Evolutionary conservation across 2,329 filamentous ascomycete genomes (phyloP).

Genomic region (Myriosclerotinia duriaeana): DNA sequence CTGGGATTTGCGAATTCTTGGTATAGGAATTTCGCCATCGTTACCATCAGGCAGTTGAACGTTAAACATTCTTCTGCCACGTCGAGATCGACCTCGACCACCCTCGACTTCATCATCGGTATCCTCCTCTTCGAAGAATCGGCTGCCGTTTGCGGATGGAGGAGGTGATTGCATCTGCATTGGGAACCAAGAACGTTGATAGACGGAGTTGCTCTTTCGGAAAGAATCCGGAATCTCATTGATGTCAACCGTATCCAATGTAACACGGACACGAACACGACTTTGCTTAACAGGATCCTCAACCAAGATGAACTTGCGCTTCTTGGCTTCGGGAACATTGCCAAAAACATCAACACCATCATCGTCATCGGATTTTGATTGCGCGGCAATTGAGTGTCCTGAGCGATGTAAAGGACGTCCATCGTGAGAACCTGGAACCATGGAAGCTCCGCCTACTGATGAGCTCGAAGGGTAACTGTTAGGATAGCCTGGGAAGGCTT

Average conservation of each 20-base stretch:
- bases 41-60: slow-evolving; percentile 68
- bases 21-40: slow-evolving; percentile 72
- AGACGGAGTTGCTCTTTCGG: slow-evolving; percentile 85
- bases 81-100: slow-evolving; percentile 37
- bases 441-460: slow-evolving; percentile 55
- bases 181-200: slow-evolving; percentile 86
- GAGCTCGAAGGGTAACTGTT: slow-evolving; percentile 61
- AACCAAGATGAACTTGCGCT: slow-evolving; percentile 94
- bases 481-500: slow-evolving; percentile 72
- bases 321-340: slow-evolving; percentile 83
- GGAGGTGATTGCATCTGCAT: slow-evolving; percentile 89
- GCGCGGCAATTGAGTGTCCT: slow-evolving; percentile 44
- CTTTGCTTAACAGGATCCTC: slow-evolving; percentile 82
- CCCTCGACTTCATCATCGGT: slow-evolving; percentile 54
- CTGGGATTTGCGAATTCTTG: slow-evolving; percentile 66
- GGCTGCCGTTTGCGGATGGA: slow-evolving; percentile 69
- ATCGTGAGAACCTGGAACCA: slow-evolving; percentile 55
- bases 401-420: slow-evolving; percentile 50
- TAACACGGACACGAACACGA: slow-evolving; percentile 84
- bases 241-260: slow-evolving; percentile 89
- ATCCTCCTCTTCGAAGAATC: slow-evolving; percentile 71
- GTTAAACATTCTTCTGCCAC: slow-evolving; percentile 53
- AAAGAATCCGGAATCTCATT: slow-evolving; percentile 96
- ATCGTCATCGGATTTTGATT: slow-evolving; percentile 40
- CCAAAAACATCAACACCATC: slow-evolving; percentile 75